Percentiles rank a stretch among this genome's conserved stretches.
Conservation (phyloP, 345 rosid species). For the Populus pruinosa region DNA sequence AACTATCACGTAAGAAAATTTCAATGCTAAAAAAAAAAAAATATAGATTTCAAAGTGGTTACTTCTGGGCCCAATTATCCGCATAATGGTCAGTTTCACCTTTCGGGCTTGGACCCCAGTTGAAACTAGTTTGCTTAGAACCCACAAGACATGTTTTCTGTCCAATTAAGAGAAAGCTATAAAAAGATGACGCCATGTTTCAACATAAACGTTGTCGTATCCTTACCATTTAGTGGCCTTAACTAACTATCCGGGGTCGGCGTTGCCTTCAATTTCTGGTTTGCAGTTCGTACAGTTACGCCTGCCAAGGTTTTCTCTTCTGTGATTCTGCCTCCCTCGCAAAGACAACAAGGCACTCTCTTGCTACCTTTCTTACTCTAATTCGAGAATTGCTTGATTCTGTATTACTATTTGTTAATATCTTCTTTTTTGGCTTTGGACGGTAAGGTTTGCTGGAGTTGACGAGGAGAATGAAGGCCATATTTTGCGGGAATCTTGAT, state of each 20-base stretch:
- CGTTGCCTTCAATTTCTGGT: background rate
- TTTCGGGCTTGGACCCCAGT: too few species aligned
- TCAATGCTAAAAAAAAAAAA: background rate
- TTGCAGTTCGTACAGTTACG: background rate
- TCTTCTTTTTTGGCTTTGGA: background rate
- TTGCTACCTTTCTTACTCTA: background rate
- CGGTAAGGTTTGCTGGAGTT: background rate
- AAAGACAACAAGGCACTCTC: background rate
- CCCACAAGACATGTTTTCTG: too few species aligned
- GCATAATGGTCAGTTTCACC: background rate
- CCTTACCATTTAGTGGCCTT: background rate
- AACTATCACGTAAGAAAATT: too few species aligned
- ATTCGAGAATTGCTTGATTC: background rate
- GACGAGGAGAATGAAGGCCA: slow-evolving; percentile 48
- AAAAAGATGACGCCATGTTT: background rate
- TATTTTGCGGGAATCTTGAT: slow-evolving; percentile 88
- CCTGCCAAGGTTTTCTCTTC: background rate
- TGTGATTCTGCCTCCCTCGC: background rate
- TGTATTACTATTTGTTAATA: background rate
- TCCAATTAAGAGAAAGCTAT: background rate
- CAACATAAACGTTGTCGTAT: background rate
- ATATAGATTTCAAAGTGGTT: too few species aligned
- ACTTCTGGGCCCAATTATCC: too few species aligned
- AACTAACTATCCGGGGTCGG: background rate
- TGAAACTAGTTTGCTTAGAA: too few species aligned